Base-by-base conservation (phyloP, 305 asterid species). In the Euphrasia arctica region DNA sequence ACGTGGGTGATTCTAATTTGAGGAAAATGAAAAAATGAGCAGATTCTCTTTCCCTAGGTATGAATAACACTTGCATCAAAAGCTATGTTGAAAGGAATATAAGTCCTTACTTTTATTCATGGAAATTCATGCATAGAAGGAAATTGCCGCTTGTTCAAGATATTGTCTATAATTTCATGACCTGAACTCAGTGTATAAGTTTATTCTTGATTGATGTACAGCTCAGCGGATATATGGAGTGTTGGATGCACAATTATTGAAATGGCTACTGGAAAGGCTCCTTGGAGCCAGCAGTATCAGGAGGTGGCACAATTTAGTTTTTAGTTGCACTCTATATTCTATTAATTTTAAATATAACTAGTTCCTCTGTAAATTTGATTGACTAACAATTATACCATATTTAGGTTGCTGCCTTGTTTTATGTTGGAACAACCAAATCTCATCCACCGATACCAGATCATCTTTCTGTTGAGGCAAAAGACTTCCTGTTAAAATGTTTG, bases 261-360 rank as follows among this genome's bases (percentile, higher is more conserved):
- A 85, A 93, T 93, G 99, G 99, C 97, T 58, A 93, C 97, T 27
- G 99, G 97, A 66, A 93, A 90, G 79, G 96, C 99, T 78, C 99
- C 97, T 50, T 93, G 99, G 99, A 93, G 99, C 76, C 95, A 93
- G 76, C 97, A 90, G 78, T 93, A 86, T 75, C 97, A 86, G 75
- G 99, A 90, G 95, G 97, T 54, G 87, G 27, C 27, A 25, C 27
- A 15, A 66, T 49, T 67, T 60, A 14, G 65, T 47, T 39, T 55
- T 28, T 50, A 63, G 31, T 48, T 58, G 27, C 27, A 25, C 27
- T 25, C 27, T 25, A 25, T 25, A 25, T 25, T 25, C 27, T 25
- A 25, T 25, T 25, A 25, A 25, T 25, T 25, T 25, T 25, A 25
- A 25, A 25, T 25, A 25, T 25, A 25, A 25, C 27, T 25, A 25